These are phyloP conservation scores for Chrysoporthe puriensis DNA, from an alignment of 2,329 filamentous ascomycete genomes.

Conservation along the genomic window DNA sequence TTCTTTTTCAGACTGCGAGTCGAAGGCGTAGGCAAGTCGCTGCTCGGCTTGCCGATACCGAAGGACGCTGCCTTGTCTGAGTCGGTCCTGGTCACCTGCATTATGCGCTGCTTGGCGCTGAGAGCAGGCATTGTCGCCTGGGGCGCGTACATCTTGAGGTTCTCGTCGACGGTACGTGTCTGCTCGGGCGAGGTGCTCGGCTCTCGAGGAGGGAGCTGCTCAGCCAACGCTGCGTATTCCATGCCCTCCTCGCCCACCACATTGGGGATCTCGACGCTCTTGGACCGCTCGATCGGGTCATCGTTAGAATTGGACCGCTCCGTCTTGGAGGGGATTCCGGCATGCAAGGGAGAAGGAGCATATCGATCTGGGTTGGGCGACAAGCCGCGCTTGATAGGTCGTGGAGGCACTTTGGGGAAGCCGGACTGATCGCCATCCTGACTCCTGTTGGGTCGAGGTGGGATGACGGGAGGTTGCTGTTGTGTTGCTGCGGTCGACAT, in stretches of 20 bases:
- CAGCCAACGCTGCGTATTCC: conserved; percentile 72
- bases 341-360: conserved; percentile 84
- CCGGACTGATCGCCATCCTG: conserved; percentile 49
- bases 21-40: conserved; percentile 51
- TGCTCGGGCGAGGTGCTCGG: conserved; percentile 62
- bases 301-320: conserved; percentile 42
- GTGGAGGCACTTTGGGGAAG: conserved; percentile 76
- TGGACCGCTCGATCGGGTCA: conserved; percentile 62
- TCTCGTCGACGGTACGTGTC: conserved; percentile 76
- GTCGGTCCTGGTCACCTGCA: conserved; percentile 86
- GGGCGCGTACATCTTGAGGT: conserved; percentile 86
- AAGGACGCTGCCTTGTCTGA: conserved; percentile 85
- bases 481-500: conserved; percentile 54
- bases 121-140: conserved; percentile 81
- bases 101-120: conserved; percentile 82
- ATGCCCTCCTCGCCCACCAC: conserved; percentile 81
- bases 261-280: conserved; percentile 80
- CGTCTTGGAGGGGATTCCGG: conserved; percentile 57
- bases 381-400: conserved; percentile 75
- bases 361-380: conserved; percentile 80
- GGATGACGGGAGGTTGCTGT: conserved; percentile 57
- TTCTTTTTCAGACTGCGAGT: conserved; percentile 64
- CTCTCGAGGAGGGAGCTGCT: conserved; percentile 50
- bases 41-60: conserved; percentile 73
- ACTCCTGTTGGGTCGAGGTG: conserved; percentile 57